Base-by-base conservation (phyloP, 257 asterid species). In the Solanum neorickii region DNA sequence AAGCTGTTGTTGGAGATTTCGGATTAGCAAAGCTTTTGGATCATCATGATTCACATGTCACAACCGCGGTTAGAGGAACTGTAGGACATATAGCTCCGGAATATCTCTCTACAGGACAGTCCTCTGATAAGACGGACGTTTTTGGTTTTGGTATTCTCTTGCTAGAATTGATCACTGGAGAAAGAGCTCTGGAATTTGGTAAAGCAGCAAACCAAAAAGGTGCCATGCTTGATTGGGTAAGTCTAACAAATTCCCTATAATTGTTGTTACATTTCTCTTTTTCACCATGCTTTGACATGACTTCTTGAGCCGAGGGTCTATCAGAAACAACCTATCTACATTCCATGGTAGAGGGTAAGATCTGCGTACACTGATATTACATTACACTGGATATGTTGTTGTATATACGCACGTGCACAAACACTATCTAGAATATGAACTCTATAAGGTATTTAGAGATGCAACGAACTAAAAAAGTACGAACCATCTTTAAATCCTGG, bases 31-130 rank as follows among this genome's bases (percentile, higher is more conserved):
- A 97, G 92, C 99, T 95, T 82, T 92, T 95, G 88, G 99, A 97
- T 87, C 99, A 95, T 82, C 94, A 87, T 7, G 98, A 95, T 75
- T 92, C 99, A 2, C 99, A 97, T 41, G 98, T 97, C 46, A 97
- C 99, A 0, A 97, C 99, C 5, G 99, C 99, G 4, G 99, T 97
- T 31, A 94, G 99, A 88, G 98, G 99, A 35, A 96, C 99, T 2
- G 99, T 95, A 4, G 99, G 99, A 12, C 99, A 96, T 87, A 96
- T 96, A 87, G 98, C 99, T 1, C 99, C 99, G 0, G 99, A 96
- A 90, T 96, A 96, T 87, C 90, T 96, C 84, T 96, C 99, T 29
- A 96, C 99, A 0, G 99, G 99, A 25, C 99, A 96, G 85, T 96
- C 99, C 70, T 96, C 99, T 1, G 99, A 96, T 88, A 96, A 95